Evolutionary conservation across 306 rosid genomes (phyloP).

Genomic region (Cicer cuneatum): DNA sequence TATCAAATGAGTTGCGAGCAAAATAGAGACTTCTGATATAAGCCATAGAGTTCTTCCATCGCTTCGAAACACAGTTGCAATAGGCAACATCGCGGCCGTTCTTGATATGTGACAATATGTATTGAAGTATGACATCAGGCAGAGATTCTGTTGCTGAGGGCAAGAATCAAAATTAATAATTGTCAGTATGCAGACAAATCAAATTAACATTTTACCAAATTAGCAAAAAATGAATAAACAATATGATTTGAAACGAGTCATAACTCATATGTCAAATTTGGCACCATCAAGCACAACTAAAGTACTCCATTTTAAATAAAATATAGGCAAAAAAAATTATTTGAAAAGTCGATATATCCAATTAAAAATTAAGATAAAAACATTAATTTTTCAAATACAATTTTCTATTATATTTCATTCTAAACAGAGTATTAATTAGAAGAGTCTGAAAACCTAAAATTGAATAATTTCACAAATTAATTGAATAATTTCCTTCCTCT

Average conservation of each 20-base stretch:
- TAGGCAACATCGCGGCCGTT: constrained; percentile 80
- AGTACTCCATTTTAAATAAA: too few species aligned
- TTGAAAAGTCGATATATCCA: too few species aligned
- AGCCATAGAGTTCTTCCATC: constrained; percentile 77
- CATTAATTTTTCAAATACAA: too few species aligned
- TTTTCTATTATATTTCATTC: too few species aligned
- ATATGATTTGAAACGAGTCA: not conserved
- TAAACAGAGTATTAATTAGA: not conserved
- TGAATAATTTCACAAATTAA: not conserved
- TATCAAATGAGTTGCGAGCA: constrained; percentile 82
- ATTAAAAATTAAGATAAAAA: too few species aligned
- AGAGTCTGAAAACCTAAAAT: not conserved
- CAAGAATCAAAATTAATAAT: constrained; percentile 39
- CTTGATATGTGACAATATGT: constrained; percentile 66
- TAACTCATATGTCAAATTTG: not conserved
- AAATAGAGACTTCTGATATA: constrained; percentile 71
- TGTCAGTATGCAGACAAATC: constrained; percentile 21
- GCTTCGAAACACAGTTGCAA: constrained; percentile 86
- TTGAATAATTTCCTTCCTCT: constrained; percentile 2
- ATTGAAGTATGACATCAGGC: constrained; percentile 86
- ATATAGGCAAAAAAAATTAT: too few species aligned
- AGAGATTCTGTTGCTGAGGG: constrained; percentile 71
- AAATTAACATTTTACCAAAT: not conserved
- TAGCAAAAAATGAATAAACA: not conserved
- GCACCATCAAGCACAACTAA: not conserved